Percentiles rank a stretch among this genome's conserved stretches.
Conservation (phyloP, 148 eudicot species). For the Rhododendron vialii region DNA sequence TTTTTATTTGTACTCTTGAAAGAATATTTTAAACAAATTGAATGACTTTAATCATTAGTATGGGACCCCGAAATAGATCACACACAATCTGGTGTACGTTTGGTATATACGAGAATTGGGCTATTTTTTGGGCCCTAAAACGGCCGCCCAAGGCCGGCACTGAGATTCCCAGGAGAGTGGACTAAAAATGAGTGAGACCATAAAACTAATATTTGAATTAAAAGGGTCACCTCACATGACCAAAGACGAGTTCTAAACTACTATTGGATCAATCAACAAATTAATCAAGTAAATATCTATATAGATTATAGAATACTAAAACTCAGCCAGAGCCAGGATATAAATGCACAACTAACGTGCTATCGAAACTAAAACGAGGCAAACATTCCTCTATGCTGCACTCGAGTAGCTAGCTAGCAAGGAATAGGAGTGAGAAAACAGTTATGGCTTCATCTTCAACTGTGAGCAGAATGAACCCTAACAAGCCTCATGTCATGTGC, state of each 20-base stretch:
- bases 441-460: not conserved
- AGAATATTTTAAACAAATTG: too few relatives aligned
- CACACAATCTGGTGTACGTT: too few relatives aligned
- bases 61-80: too few relatives aligned
- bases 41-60: too few relatives aligned
- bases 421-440: not conserved
- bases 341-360: too few relatives aligned
- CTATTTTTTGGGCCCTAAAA: too few relatives aligned
- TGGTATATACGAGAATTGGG: too few relatives aligned
- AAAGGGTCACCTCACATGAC: not conserved
- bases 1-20: too few relatives aligned
- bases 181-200: not conserved
- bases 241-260: not conserved
- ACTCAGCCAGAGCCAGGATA: not conserved
- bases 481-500: slow-evolving; percentile 21
- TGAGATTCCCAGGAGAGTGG: not conserved
- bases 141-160: not conserved
- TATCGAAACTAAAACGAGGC: too few relatives aligned
- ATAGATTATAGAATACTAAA: not conserved
- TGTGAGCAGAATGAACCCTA: not conserved
- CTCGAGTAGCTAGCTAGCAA: too few relatives aligned
- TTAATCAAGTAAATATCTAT: not conserved
- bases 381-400: too few relatives aligned
- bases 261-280: not conserved
- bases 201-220: not conserved